These are phyloP conservation scores for Blastocystis sp. DNA, from an alignment of 352 stramenopile genomes.

Conservation along the genomic window DNA sequence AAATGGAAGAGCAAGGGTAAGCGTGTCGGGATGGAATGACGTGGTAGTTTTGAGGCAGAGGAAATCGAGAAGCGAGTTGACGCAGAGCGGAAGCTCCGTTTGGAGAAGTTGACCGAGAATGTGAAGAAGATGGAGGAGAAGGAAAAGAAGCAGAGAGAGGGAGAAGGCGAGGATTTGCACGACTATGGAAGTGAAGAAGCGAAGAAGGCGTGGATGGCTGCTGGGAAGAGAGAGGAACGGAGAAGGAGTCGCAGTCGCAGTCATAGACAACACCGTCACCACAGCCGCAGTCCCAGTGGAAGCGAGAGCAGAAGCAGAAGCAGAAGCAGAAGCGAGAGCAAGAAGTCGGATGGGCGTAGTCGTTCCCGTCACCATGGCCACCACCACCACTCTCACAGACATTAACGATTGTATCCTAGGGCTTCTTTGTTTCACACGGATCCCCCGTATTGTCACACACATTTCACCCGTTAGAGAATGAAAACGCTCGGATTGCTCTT, in stretches of 20 bases:
- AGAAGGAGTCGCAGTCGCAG: background rate
- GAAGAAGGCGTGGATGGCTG: slow-evolving; percentile 59
- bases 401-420: slow-evolving; percentile 11
- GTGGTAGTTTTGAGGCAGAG: slow-evolving; percentile 40
- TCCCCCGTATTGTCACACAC: no score
- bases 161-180: slow-evolving; percentile 47
- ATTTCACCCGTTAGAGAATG: no score
- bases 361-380: background rate
- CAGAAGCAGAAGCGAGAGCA: background rate
- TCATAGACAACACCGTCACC: background rate
- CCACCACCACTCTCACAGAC: slow-evolving; percentile 9
- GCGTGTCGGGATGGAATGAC: background rate
- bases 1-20: slow-evolving; percentile 59
- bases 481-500: background rate
- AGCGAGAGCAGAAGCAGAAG: slow-evolving; percentile 23
- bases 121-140: slow-evolving; percentile 15
- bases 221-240: slow-evolving; percentile 25
- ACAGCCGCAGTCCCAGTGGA: background rate
- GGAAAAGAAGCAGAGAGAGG: slow-evolving; percentile 50
- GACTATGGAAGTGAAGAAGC: slow-evolving; percentile 64
- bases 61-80: slow-evolving; percentile 59
- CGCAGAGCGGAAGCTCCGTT: slow-evolving; percentile 10
- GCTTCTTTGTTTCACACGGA: slow-evolving; percentile 31
- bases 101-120: slow-evolving; percentile 27
- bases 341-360: slow-evolving; percentile 1